These are phyloP conservation scores for Adiantum capillusveneris DNA, from an alignment of 75 land plant genomes.

Conservation along the genomic window DNA sequence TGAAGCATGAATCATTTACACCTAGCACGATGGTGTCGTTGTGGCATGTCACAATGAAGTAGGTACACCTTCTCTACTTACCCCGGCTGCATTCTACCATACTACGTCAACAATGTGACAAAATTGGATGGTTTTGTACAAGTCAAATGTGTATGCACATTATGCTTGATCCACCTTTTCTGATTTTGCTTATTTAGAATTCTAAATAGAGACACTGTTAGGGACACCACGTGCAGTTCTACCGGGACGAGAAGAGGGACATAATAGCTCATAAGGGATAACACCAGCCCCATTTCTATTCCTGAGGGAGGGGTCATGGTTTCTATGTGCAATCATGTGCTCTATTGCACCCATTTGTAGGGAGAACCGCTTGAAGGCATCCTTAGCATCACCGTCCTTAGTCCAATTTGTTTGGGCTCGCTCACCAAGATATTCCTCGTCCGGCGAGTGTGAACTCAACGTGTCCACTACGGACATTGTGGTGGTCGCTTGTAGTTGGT, in stretches of 20 bases:
- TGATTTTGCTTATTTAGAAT: too few relatives aligned
- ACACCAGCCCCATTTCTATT: constrained; percentile 78
- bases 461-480: constrained; percentile 86
- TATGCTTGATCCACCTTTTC: too few relatives aligned
- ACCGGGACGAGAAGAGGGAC: constrained; percentile 65
- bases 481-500: constrained; percentile 57
- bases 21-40: too few relatives aligned
- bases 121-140: too few relatives aligned
- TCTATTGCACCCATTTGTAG: constrained; percentile 35
- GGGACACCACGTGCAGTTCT: constrained; percentile 77
- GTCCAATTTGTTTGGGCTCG: constrained; percentile 38
- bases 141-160: too few relatives aligned
- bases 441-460: constrained; percentile 78
- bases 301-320: constrained; percentile 37
- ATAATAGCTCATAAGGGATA: constrained; percentile 61
- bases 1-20: too few relatives aligned
- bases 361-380: constrained; percentile 41
- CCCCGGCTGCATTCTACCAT: too few relatives aligned
- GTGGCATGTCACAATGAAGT: too few relatives aligned
- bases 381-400: constrained; percentile 30
- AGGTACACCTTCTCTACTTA: too few relatives aligned
- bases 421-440: constrained; percentile 89
- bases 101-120: too few relatives aligned
- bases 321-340: constrained; percentile 48
- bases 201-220: constrained; percentile 75